A percentile compares a stretch with the other conserved stretches of the same genome.
These are phyloP conservation scores for Aspergillus chevalieri DNA, from an alignment of 2,329 filamentous ascomycete species.

Conservation along the genomic window DNA sequence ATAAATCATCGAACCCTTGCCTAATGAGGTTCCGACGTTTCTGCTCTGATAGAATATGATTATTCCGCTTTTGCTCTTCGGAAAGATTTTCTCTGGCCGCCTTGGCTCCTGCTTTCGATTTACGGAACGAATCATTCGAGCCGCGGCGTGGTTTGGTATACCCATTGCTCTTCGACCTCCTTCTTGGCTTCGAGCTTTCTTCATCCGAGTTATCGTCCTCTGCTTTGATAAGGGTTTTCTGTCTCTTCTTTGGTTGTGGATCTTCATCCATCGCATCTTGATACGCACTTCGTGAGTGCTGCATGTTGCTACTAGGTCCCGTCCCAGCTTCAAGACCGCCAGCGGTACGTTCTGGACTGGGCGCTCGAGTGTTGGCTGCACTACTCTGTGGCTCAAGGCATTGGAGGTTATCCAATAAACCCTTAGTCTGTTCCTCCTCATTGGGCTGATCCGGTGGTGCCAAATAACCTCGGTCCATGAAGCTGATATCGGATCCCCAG, in stretches of 20 bases:
- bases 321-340: slow-evolving; percentile 12
- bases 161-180: slow-evolving; percentile 45
- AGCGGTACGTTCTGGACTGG: slow-evolving; percentile 45
- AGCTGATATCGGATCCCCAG: slow-evolving; percentile 65
- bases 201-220: slow-evolving; percentile 32
- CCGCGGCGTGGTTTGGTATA: slow-evolving; percentile 25
- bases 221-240: slow-evolving; percentile 30
- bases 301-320: slow-evolving; percentile 6
- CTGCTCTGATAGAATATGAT: slow-evolving; percentile 83
- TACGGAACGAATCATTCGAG: slow-evolving; percentile 34
- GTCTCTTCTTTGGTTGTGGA: slow-evolving; percentile 27
- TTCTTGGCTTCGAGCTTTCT: slow-evolving; percentile 29
- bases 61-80: slow-evolving; percentile 75
- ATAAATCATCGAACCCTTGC: slow-evolving; percentile 75
- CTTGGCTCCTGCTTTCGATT: slow-evolving; percentile 25
- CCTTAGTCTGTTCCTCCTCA: slow-evolving; percentile 51
- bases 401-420: slow-evolving; percentile 51
- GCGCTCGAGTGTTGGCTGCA: slow-evolving; percentile 53
- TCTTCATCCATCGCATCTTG: slow-evolving; percentile 16
- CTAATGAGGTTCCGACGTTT: slow-evolving; percentile 77
- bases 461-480: slow-evolving; percentile 56
- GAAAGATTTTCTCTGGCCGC: slow-evolving; percentile 56
- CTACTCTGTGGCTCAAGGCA: slow-evolving; percentile 55
- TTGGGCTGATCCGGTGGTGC: slow-evolving; percentile 54
- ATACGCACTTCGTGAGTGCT: slow-evolving; percentile 10